These are phyloP conservation scores for Platanus orientalis DNA, from an alignment of 164 flowering plant species.

Conservation along the genomic window DNA sequence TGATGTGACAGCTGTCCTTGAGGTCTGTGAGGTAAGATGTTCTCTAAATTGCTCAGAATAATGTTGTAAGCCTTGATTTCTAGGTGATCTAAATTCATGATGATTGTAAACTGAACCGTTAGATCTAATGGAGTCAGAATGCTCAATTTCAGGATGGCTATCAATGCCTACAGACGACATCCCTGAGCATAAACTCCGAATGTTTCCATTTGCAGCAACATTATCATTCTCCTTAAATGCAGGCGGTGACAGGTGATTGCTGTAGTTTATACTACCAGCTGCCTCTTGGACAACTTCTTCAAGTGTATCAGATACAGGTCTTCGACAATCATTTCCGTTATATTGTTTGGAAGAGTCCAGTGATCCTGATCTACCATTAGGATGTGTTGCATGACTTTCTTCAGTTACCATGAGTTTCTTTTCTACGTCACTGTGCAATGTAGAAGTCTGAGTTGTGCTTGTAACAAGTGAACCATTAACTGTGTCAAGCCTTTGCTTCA, in stretches of 20 bases:
- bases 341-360: slow-evolving; percentile 24
- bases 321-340: slow-evolving; percentile 9
- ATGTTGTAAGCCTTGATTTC: slow-evolving; percentile 12
- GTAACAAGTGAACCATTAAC: slow-evolving; percentile 27
- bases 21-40: slow-evolving; percentile 9
- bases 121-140: slow-evolving; percentile 1
- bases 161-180: slow-evolving; percentile 19
- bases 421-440: slow-evolving; percentile 33
- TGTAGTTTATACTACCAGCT: slow-evolving; percentile 9
- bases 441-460: slow-evolving; percentile 23
- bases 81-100: slow-evolving; percentile 7
- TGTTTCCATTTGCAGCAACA: slow-evolving; percentile 11
- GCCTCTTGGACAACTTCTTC: slow-evolving; percentile 14
- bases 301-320: slow-evolving; percentile 7
- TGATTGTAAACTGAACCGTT: slow-evolving; percentile 18
- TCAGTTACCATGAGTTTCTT: slow-evolving; percentile 31
- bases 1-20: neutral
- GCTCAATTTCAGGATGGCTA: slow-evolving; percentile 13
- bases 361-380: slow-evolving; percentile 25
- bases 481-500: slow-evolving; percentile 42
- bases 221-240: slow-evolving; percentile 16
- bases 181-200: too few species aligned
- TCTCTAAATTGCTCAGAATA: slow-evolving; percentile 16
- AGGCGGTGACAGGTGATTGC: slow-evolving; percentile 2
- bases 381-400: slow-evolving; percentile 23